A percentile compares a stretch with the other conserved stretches of the same genome.
Conservation (phyloP, 176 grass and related monocot species). For the Phragmites australis region DNA sequence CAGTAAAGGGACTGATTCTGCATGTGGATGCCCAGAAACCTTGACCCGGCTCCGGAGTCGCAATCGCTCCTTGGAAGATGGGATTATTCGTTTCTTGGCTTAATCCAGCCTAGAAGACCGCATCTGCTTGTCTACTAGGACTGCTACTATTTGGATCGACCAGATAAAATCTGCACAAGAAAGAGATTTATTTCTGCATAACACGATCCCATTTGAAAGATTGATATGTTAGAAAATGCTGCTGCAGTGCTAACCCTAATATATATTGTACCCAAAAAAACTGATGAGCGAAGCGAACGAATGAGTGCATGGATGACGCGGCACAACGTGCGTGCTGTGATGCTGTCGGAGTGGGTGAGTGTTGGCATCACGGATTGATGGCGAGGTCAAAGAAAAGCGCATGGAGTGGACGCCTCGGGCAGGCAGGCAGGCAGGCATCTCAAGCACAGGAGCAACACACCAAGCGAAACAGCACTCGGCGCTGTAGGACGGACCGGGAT, state of each 20-base stretch:
- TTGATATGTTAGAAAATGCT: neutral
- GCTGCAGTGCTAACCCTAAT: too few species aligned
- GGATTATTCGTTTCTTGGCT: conserved; percentile 28
- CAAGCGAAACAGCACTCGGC: neutral
- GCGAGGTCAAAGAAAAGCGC: conserved; percentile 46
- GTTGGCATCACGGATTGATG: neutral
- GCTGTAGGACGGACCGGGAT: neutral
- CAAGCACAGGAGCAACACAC: neutral
- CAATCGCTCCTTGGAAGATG: neutral
- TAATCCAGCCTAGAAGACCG: conserved; percentile 15
- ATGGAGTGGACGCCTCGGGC: neutral
- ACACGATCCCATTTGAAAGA: neutral
- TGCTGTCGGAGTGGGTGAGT: conserved; percentile 20
- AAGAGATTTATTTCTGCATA: neutral
- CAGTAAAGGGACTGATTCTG: neutral
- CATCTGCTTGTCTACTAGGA: conserved; percentile 5
- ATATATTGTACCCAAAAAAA: neutral
- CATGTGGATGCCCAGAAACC: neutral
- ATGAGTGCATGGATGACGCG: neutral
- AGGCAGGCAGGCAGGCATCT: neutral
- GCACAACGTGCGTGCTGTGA: neutral
- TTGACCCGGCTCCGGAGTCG: conserved; percentile 16
- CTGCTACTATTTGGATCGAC: neutral
- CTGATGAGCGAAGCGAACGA: neutral
- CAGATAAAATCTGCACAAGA: neutral